Conservation (phyloP, 768 basidiomycete genomes). For the Leccinum olivaceopallidum region DNA sequence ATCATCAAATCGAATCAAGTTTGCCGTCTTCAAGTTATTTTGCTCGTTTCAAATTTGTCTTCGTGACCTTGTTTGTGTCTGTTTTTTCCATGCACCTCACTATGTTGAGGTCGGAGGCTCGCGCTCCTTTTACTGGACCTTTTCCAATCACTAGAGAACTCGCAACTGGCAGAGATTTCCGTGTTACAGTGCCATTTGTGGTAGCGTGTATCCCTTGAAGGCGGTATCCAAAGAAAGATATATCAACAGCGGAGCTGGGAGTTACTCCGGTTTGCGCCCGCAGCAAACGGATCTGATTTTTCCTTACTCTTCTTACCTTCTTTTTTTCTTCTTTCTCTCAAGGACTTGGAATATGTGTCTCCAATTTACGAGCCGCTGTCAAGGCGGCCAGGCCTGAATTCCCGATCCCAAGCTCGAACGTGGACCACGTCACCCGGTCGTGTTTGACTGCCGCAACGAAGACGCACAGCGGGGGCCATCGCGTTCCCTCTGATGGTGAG, state of each 20-base stretch:
- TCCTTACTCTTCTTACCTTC: not conserved
- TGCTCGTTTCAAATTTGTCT: not conserved
- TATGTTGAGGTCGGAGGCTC: no score
- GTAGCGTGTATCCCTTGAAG: not conserved
- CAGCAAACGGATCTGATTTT: not conserved
- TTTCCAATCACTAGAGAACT: not conserved
- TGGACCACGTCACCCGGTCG: not conserved
- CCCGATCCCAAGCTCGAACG: not conserved
- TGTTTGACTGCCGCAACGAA: not conserved
- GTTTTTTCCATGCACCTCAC: not conserved
- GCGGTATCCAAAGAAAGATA: not conserved
- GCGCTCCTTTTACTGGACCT: not conserved
- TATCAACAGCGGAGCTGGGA: not conserved
- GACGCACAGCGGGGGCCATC: not conserved
- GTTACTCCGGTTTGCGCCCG: not conserved
- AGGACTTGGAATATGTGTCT: not conserved
- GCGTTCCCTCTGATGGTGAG: not conserved
- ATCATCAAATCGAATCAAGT: not conserved
- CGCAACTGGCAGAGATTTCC: not conserved
- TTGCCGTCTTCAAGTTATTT: not conserved
- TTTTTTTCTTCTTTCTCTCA: not conserved
- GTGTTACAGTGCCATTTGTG: not conserved
- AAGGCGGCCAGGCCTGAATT: not conserved
- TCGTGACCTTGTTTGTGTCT: not conserved
- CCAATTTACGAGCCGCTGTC: not conserved